Evolutionary conservation across 2,329 filamentous ascomycete genomes (phyloP).

Genomic region (Colletotrichum sp.): DNA sequence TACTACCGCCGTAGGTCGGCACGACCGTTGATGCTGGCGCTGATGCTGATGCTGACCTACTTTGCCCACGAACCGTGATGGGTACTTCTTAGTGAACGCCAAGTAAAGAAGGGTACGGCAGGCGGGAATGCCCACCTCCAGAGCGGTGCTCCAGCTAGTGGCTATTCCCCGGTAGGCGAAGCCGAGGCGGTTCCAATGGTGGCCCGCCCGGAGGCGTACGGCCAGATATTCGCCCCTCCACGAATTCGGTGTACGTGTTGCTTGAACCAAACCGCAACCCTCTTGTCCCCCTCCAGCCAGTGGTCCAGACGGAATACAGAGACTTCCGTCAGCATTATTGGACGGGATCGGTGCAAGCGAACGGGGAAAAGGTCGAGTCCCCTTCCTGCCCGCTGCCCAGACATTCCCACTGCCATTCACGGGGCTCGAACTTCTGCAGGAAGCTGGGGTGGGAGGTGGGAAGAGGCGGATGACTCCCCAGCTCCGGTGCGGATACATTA

Average conservation of each 20-base stretch:
- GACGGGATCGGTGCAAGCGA: background rate
- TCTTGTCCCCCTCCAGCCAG: background rate
- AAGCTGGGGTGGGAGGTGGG: background rate
- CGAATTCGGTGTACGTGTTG: background rate
- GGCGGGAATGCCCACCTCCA: conserved; percentile 10
- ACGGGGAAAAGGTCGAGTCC: background rate
- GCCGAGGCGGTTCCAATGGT: background rate
- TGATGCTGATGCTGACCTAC: background rate
- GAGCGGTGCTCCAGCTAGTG: background rate
- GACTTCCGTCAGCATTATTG: conserved; percentile 6
- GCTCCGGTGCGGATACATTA: background rate
- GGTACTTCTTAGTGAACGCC: background rate
- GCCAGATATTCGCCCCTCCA: background rate
- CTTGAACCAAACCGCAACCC: background rate
- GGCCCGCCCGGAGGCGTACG: background rate
- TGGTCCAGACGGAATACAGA: background rate
- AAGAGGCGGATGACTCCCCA: conserved; percentile 5
- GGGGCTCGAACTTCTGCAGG: conserved; percentile 1
- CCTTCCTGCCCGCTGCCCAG: background rate
- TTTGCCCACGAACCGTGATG: background rate
- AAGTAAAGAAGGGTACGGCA: conserved; percentile 2
- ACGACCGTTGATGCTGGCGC: background rate
- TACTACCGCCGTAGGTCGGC: background rate
- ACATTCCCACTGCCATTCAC: background rate
- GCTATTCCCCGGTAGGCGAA: conserved; percentile 7